Evolutionary conservation across 495 filamentous ascomycete genomes (phyloP), one percentile per base, ranked within the genome.

Genomic region (Paragyromitra xinjiangensis): DNA sequence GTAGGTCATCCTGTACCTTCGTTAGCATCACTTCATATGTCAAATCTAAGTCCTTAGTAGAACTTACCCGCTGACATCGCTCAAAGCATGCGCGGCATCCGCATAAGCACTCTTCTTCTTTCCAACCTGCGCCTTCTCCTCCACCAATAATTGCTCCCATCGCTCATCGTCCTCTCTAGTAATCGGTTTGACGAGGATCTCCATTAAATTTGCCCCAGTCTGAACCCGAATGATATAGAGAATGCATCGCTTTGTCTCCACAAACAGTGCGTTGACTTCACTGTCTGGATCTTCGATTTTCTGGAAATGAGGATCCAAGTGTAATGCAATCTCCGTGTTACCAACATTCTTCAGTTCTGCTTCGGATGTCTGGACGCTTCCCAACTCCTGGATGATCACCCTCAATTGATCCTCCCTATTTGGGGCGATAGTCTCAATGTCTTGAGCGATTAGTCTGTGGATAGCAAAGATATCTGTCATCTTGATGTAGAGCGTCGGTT

Each of bases 201-300:
- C 94, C 87, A 97, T 91, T 48, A 99, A 86, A 80, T 95, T 97
- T 50, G 89, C 83, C n/a, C 95, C 95, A 3, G 92, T 91, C 83
- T 99, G 95, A 19, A 99, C 92, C 56, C 95, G 91, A 80, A 99
- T 98, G 82, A 99, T 97, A 84, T 98, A 99, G 69, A 99, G 87
- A 69, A 99, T 91, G 83, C 95, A 97, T 72, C 95, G 89, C 83
- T 99, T 99, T 2, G 96, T 98, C 84, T 98, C 95, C 90, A 97
- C 97, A 81, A 98, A 96, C 9, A 99, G 85, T 3, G 94, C 88
- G 82, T 97, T 97, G 55, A 95, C 85, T 59, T 95, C 92, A 3
- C 92, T 94, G 78, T 98, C 94, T 9, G 96, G 95, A 82, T 98
- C 95, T 85, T 97, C 93, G 72, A 92, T 85, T 75, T 97, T 92